Conservation (phyloP, 2,329 filamentous ascomycete genomes). For the Aspergillus fischeri region DNA sequence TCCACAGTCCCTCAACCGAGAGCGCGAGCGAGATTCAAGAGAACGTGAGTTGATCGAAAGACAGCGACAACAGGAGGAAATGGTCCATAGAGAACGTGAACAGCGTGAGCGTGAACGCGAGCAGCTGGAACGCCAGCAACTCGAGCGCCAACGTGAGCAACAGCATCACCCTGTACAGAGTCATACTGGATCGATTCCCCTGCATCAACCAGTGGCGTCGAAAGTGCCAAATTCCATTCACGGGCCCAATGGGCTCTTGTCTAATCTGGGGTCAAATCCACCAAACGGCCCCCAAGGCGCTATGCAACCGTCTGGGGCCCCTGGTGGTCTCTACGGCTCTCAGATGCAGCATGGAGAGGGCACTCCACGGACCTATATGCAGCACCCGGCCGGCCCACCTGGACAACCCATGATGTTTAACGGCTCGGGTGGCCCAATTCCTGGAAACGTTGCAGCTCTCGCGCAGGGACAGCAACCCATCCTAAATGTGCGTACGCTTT, state of each 20-base stretch:
- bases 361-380: conserved; percentile 54
- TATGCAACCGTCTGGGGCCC: conserved; percentile 57
- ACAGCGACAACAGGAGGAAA: conserved; percentile 52
- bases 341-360: conserved; percentile 59
- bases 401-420: conserved; percentile 51
- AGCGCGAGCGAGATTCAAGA: conserved; percentile 49
- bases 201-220: conserved; percentile 91
- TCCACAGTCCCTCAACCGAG: conserved; percentile 40
- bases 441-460: conserved; percentile 54
- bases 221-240: conserved; percentile 78
- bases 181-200: conserved; percentile 79
- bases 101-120: conserved; percentile 50
- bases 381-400: conserved; percentile 56
- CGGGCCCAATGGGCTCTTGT: conserved; percentile 82
- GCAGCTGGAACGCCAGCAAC: conserved; percentile 53
- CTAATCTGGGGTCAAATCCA: conserved; percentile 63
- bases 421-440: conserved; percentile 41
- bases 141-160: conserved; percentile 53
- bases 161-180: conserved; percentile 76
- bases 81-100: conserved; percentile 55
- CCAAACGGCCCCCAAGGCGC: conserved; percentile 51
- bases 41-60: conserved; percentile 50
- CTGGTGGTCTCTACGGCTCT: conserved; percentile 65
- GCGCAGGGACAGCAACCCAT: conserved; percentile 81
- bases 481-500: conserved; percentile 52